Base-by-base conservation (phyloP, 148 eudicot genomes). In the Heliosperma pusillum region DNA sequence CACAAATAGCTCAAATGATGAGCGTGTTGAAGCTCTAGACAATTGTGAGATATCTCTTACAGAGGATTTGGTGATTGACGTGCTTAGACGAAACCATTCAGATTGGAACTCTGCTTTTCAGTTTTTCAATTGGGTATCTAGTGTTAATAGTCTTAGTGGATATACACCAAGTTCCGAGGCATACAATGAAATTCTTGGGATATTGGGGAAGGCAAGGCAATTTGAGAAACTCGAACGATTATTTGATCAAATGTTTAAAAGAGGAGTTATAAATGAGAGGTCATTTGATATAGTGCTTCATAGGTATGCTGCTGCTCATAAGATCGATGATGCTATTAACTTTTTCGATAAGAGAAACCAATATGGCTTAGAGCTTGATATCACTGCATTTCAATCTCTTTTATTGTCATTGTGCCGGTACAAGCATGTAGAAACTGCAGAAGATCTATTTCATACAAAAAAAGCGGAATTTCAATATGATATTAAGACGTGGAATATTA, bases 381-480 rank as follows among this genome's bases (percentile, higher is more conserved):
- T 89, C 68, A 73, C 76, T 58, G 92, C 92, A 8, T 93, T 93
- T 47, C 89, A 89, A 53, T 84, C 89, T 2, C 89, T 93, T 66
- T 78, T 91, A 79, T 25, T 89, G 83, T 76, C 85, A 11, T 72
- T 93, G 47, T 93, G 97, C 71, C 80, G 93, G 33, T 83, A 87
- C 64, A 93, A 89, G 77, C 94, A 93, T 61, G 92, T 89, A 52
- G 97, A 91, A 74, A 83, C 83, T 3, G 98, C 94, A 0, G 98
- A 93, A 73, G 81, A 78, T 65, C 79, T 91, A 82, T 89, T 88
- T 75, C 88, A 83, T 76, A 82, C 81, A 25, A 88, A 81, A 84
- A 82, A 78, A 45, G 74, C 25, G 5, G 91, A 85, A 75, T 89
- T 89, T 75, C 60, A 42, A 12, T 81, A 77, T 76, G 85, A 82